A percentile compares a stretch with the other conserved stretches of the same genome.
phyloP scores from a whole-genome alignment of 225 moss, liverwort and hornwort species.

The Pleurozium schreberi region DNA sequence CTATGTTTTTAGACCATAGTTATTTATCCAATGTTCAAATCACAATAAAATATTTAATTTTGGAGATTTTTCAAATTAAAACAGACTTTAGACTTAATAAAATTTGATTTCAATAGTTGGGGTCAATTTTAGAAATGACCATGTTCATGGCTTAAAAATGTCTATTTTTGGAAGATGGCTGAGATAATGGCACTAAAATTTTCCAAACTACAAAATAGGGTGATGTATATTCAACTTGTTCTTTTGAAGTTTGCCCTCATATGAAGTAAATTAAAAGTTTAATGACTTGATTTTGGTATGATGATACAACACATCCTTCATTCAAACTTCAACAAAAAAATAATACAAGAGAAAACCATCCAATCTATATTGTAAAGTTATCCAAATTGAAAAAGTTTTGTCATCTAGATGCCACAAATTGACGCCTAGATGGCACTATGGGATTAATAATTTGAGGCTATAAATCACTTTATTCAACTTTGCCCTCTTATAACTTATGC shows the following conservation, averaged over 20 bases:
- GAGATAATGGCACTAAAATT: not conserved
- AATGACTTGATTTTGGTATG: not conserved
- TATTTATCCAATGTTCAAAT: not conserved
- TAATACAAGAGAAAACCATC: not conserved
- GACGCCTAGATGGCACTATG: rapidly evolving
- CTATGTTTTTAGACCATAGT: not conserved
- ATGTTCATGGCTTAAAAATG: no score
- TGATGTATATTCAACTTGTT: rapidly evolving
- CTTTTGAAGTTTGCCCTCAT: no score
- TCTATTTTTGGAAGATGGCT: not conserved
- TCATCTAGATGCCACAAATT: not conserved
- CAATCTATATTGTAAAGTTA: not conserved
- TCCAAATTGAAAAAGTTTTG: not conserved
- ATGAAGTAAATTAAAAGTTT: not conserved
- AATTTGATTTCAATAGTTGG: no score
- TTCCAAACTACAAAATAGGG: not conserved
- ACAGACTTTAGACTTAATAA: no score
- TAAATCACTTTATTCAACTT: not conserved
- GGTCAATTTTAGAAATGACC: no score
- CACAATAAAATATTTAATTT: not conserved
- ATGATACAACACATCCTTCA: not conserved
- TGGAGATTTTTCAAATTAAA: no score
- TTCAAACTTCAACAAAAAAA: not conserved
- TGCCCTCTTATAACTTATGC: not conserved
- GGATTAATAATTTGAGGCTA: rapidly evolving